Percentiles rank a stretch among this genome's conserved stretches.
Evolutionary conservation across 2,329 filamentous ascomycete species (phyloP).

Genomic region (Xylaria multiplex): DNA sequence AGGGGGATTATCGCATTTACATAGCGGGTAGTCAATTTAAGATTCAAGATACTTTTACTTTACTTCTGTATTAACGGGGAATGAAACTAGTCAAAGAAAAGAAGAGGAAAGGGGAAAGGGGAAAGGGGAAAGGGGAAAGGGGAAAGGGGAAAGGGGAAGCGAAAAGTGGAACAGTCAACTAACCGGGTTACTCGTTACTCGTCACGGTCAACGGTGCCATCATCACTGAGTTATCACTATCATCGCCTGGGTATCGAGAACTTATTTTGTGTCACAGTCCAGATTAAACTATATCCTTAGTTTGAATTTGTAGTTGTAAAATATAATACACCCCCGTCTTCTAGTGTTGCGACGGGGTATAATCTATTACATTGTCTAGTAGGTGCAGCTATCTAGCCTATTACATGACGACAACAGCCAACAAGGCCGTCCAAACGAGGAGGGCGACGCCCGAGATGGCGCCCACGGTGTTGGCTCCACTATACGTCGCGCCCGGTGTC

Average conservation of each 20-base stretch:
- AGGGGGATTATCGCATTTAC: constrained; percentile 23
- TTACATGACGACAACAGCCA: constrained; percentile 25
- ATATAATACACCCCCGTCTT: background rate
- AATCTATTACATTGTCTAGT: background rate
- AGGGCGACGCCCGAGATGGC: constrained; percentile 15
- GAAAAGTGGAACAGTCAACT: too few relatives aligned
- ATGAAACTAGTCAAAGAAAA: too few relatives aligned
- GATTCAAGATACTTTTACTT: background rate
- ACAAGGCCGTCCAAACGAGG: constrained; percentile 26
- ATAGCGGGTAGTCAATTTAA: constrained; percentile 11
- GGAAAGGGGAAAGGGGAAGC: too few relatives aligned
- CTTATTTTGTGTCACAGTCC: too few relatives aligned
- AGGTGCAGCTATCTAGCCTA: background rate
- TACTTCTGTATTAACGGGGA: background rate
- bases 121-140: too few relatives aligned
- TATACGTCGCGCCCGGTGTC: constrained; percentile 11
- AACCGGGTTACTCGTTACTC: too few relatives aligned
- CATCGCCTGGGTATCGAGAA: too few relatives aligned
- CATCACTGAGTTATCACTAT: too few relatives aligned
- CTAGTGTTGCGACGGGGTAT: background rate
- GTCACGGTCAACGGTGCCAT: too few relatives aligned
- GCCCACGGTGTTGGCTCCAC: constrained; percentile 1
- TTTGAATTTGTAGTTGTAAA: background rate
- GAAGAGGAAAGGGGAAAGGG: too few relatives aligned
- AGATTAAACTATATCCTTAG: background rate